A percentile compares a stretch with the other conserved stretches of the same genome.
Conservation (phyloP, 208 protist species). For the Trypanosoma platydactyli region DNA sequence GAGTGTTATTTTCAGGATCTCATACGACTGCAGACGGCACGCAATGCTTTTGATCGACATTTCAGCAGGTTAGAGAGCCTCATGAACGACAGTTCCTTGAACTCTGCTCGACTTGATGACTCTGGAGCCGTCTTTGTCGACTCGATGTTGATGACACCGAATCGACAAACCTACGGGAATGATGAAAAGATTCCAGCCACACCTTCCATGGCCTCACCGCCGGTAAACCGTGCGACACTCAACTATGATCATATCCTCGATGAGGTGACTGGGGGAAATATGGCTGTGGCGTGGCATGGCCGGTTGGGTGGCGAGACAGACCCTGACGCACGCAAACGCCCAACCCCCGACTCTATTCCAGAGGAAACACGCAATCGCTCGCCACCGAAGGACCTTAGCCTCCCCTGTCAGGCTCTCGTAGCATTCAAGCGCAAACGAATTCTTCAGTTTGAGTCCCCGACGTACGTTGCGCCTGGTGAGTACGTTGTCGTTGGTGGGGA, state of each 20-base stretch:
- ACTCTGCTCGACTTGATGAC: constrained; percentile 40
- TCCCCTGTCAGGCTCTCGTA: constrained; percentile 88
- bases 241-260: constrained; percentile 62
- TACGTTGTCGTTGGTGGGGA: constrained; percentile 91
- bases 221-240: constrained; percentile 33
- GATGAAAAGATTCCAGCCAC: constrained; percentile 37
- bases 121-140: constrained; percentile 37
- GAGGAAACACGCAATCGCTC: constrained; percentile 32
- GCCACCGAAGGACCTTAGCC: constrained; percentile 51
- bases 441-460: constrained; percentile 79
- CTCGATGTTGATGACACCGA: constrained; percentile 39
- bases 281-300: constrained; percentile 11
- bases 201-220: constrained; percentile 52
- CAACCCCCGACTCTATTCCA: constrained; percentile 45
- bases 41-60: constrained; percentile 16
- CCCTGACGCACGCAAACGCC: constrained; percentile 52
- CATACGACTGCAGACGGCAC: constrained; percentile 13
- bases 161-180: constrained; percentile 34
- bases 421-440: constrained; percentile 89
- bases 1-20: constrained; percentile 16
- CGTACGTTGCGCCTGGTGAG: constrained; percentile 78
- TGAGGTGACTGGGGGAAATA: constrained; percentile 26
- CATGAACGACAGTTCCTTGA: constrained; percentile 1
- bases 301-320: constrained; percentile 28
- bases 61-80: constrained; percentile 21